Conservation (phyloP, 208 protist species). For the Leishmania aethiopica region DNA sequence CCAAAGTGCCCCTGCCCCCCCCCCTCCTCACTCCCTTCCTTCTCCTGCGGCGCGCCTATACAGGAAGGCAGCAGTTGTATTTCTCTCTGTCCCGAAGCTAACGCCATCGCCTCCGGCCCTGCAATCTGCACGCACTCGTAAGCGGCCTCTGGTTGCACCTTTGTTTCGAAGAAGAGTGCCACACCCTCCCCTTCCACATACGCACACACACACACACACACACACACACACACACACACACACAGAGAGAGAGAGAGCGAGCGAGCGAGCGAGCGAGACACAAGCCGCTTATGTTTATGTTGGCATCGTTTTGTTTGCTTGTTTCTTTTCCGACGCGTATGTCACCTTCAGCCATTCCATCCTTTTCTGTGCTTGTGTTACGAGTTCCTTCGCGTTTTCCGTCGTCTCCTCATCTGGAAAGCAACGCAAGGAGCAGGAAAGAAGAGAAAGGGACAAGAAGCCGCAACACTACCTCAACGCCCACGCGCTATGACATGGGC, state of each 20-base stretch:
- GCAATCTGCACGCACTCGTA: background rate
- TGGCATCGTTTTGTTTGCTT: background rate
- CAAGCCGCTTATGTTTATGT: background rate
- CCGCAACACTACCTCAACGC: background rate
- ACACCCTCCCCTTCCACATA: background rate
- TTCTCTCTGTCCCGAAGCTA: background rate
- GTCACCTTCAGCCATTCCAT: background rate
- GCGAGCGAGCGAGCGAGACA: too few relatives aligned
- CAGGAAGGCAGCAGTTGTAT: background rate
- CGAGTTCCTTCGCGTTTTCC: background rate
- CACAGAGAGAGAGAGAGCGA: too few relatives aligned
- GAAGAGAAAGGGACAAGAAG: background rate
- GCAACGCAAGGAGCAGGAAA: background rate
- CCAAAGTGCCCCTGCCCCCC: background rate
- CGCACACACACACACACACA: too few relatives aligned
- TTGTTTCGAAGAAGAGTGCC: background rate
- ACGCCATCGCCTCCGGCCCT: background rate
- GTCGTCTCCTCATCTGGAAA: background rate
- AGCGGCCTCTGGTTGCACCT: background rate
- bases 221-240: too few relatives aligned
- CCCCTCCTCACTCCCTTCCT: background rate
- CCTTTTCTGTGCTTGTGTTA: background rate
- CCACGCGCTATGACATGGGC: background rate
- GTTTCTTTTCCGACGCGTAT: background rate
- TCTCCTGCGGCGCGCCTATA: background rate